Evolutionary conservation across 2,329 filamentous ascomycete species (phyloP).

Genomic region (Chalaropsis ovoidea): DNA sequence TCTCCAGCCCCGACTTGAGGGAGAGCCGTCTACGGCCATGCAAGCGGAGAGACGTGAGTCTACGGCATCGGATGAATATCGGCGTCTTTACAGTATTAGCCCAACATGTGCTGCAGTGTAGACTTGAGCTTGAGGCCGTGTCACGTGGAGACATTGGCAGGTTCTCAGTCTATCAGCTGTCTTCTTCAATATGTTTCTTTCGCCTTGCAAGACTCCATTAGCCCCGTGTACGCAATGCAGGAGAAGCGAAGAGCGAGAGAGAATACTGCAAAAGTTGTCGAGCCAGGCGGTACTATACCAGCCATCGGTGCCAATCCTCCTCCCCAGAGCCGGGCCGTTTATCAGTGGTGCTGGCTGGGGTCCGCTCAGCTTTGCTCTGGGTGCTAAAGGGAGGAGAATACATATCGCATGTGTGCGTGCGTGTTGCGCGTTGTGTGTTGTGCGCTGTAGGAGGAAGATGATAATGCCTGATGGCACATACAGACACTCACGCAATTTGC

Average conservation of each 20-base stretch:
- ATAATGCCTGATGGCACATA: background rate
- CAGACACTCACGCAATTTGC: background rate
- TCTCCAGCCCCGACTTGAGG: background rate
- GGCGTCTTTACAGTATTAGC: background rate
- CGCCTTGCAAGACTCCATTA: background rate
- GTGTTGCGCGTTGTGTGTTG: too few species aligned
- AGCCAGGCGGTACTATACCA: background rate
- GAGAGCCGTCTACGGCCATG: background rate
- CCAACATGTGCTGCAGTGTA: background rate
- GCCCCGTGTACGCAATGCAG: background rate
- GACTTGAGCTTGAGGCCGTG: background rate
- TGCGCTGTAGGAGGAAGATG: background rate
- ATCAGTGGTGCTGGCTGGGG: background rate
- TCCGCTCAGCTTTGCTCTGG: background rate
- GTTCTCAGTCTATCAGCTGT: background rate
- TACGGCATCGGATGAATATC: background rate
- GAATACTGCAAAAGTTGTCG: background rate
- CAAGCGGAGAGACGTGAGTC: background rate
- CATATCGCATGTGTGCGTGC: background rate
- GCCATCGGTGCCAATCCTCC: background rate
- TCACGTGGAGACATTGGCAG: background rate
- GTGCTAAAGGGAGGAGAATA: background rate
- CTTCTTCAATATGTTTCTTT: background rate
- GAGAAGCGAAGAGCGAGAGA: background rate
- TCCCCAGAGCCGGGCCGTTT: conserved; percentile 3